These are phyloP conservation scores for Cyphellophora attinorum DNA, from an alignment of 2,329 filamentous ascomycete species.

Conservation along the genomic window DNA sequence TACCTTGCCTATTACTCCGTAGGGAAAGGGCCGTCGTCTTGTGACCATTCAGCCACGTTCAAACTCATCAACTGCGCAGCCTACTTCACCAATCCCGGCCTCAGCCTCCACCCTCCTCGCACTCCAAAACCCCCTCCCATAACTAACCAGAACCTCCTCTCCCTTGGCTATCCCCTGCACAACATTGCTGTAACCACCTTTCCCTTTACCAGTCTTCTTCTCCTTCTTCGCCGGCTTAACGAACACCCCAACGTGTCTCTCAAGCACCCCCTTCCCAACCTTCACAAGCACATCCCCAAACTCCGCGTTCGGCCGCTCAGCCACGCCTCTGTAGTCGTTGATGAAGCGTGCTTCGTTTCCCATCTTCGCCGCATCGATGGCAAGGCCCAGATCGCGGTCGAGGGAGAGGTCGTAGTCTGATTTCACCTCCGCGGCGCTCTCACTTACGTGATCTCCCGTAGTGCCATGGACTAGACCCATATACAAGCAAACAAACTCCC, in stretches of 20 bases:
- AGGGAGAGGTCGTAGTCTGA: constrained; percentile 44
- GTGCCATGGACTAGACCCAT: constrained; percentile 39
- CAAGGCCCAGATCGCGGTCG: constrained; percentile 38
- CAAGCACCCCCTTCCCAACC: constrained; percentile 25
- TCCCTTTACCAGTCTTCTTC: constrained; percentile 34
- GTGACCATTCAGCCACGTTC: too few relatives aligned
- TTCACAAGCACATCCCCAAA: constrained; percentile 32
- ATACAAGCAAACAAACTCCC: constrained; percentile 40
- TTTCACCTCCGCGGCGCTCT: constrained; percentile 8
- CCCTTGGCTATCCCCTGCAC: constrained; percentile 39
- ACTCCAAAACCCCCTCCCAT: constrained; percentile 43
- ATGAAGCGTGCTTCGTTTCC: constrained; percentile 45
- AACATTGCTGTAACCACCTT: not conserved
- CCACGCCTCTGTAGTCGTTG: constrained; percentile 45
- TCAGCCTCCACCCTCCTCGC: constrained; percentile 20
- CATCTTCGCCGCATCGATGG: constrained; percentile 37
- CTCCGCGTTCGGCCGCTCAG: constrained; percentile 26
- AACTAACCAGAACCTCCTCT: constrained; percentile 44
- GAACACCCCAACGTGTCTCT: constrained; percentile 41
- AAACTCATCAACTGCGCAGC: too few relatives aligned
- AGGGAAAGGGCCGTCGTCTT: too few relatives aligned
- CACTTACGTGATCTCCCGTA: constrained; percentile 21
- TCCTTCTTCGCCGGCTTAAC: constrained; percentile 39
- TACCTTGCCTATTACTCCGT: too few relatives aligned
- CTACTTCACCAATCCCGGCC: too few relatives aligned